Evolutionary conservation across 331 rosid genomes (phyloP).

Genomic region (Quercus phellos): DNA sequence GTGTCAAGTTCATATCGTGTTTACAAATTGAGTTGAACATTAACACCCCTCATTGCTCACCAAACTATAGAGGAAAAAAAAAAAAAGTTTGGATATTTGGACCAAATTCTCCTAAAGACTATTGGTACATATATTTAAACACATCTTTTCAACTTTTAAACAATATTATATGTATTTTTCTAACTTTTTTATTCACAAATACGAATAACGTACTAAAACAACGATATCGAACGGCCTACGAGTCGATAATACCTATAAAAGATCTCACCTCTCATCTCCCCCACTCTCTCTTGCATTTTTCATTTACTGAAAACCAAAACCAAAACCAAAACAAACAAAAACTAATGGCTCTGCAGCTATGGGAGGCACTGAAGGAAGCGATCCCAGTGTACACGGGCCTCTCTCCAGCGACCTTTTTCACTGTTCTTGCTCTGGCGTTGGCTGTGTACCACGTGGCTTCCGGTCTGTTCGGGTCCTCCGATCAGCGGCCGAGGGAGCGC

Average conservation of each 20-base stretch:
- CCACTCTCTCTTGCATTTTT: not conserved
- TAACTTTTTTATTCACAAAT: too few relatives aligned
- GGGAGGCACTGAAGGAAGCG: conserved; percentile 73
- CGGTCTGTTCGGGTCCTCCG: conserved; percentile 52
- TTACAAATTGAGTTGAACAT: too few relatives aligned
- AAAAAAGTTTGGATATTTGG: too few relatives aligned
- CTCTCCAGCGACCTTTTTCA: conserved; percentile 70
- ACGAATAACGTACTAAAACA: too few relatives aligned
- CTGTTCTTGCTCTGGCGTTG: conserved; percentile 42
- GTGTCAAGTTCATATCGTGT: too few relatives aligned
- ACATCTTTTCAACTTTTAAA: too few relatives aligned
- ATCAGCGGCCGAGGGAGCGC: conserved; percentile 6
- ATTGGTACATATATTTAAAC: too few relatives aligned
- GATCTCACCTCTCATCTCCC: not conserved
- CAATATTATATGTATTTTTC: too few relatives aligned
- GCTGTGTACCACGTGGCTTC: conserved; percentile 56
- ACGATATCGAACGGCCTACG: too few relatives aligned
- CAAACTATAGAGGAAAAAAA: too few relatives aligned
- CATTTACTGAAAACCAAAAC: not conserved
- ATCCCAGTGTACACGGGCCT: conserved; percentile 65
- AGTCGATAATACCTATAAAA: not conserved
- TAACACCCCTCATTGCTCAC: too few relatives aligned
- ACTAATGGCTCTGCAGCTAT: conserved; percentile 54
- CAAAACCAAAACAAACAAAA: not conserved
- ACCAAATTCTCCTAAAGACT: not conserved